Base-by-base conservation (phyloP, 108 stramenopile genomes). In the Discostella stelligeroides region DNA sequence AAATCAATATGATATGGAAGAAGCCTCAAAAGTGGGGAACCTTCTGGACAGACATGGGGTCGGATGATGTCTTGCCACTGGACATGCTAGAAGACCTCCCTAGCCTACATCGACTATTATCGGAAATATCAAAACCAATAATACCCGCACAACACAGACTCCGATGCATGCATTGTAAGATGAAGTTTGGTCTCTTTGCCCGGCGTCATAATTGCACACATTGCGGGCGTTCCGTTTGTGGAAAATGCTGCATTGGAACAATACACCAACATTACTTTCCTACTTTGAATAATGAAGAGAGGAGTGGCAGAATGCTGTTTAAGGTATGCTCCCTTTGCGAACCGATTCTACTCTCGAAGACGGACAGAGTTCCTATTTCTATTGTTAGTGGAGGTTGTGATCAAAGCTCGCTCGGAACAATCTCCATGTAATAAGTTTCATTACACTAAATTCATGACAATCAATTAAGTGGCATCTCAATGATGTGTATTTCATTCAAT, bases 161-260 rank as follows among this genome's bases (percentile, higher is more conserved):
- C 9, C 81, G 79, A 75, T 95, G 94, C 65, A 95, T 95, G 94
- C 88, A 90, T 34, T 95, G 94, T 76, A 89, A 88, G 48, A 37
- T 29, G 0, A 74, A 68, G 15, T 68, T 86, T 41, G 80, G 85
- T 27, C 45, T 85, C 25, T 84, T 83, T 59, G 72, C 75, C 23
- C 62, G 83, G 57, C 58, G 84, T 13, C 40, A 85, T 17, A 85
- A 91, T 75, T 95, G 94, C 63, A 69, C 82, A 5, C 87, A 91
- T 48, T 95, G 94, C 60, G 84, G 89, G 41, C 64, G 89, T 39
- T 83, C 84, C 37, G 82, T 95, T 21, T 95, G 94, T 58, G 74
- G 80, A 1, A 27, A 62, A 17, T 95, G 94, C 63, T 63, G 82
- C 2, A 41, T 60, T 45, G 72, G 63, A 43, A 58, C 79, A 1